Evolutionary conservation across 345 rosid species (phyloP), one percentile per base, ranked within the genome.

Genomic region (Toxicodendron radicans): DNA sequence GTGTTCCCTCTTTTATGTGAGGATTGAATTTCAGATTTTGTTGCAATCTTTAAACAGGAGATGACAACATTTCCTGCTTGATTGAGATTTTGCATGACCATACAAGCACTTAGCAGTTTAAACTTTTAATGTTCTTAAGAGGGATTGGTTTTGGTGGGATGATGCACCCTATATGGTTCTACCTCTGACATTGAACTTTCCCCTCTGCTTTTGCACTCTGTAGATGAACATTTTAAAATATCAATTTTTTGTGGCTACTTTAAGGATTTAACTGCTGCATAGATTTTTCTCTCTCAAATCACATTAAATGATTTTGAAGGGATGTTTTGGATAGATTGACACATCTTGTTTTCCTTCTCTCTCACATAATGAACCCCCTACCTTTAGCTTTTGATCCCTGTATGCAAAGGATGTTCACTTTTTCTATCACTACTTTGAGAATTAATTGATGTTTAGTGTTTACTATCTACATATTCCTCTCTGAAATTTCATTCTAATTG

Each of bases 11-110:
- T 49, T 21, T 66, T 45, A 32, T 52, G 27, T 32, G 27, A 68
- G 27, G 46, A 32, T 51, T 30, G 27, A 52, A 51, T 45, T 16
- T 16, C 38, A 27, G 71, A 30, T 51, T 66, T 68, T 30, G 27
- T 12, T 30, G 7, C 24, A 30, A 68, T 11, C 27, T 52, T 68
- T 18, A 68, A 38, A 3, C 4, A 17, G 14, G 46, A 18, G 48
- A 32, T 18, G 46, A 10, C 11, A 46, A 52, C 30, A 67, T 68
- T 68, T 68, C 53, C 68, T 64, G 49, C 67, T 38, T 68, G 72
- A 33, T 38, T 53, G 58, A 59, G 66, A 59, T 59, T 71, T 45
- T 59, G 54, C 73, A 56, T 21, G 32, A 41, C 20, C 73, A 41
- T 35, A 38, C 21, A 45, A 5, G 20, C 5, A 13, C 18, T 33